Conservation (phyloP, 208 protist genomes). For the Crithidia fasciculata region DNA sequence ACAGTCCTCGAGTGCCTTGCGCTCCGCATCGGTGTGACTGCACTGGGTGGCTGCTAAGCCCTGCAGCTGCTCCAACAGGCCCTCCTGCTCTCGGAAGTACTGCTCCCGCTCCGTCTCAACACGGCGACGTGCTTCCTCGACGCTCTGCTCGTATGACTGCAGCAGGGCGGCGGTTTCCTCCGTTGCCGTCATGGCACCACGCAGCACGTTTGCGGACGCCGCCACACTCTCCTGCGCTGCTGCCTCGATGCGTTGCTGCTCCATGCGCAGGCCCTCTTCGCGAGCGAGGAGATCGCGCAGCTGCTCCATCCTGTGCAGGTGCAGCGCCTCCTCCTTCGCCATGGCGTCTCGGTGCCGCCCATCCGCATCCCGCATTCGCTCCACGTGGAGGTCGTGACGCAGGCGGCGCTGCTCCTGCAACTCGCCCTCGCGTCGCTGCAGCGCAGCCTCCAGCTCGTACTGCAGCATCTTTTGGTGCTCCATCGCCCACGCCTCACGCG, state of each 20-base stretch:
- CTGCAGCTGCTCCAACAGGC: conserved; percentile 43
- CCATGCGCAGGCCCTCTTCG: conserved; percentile 61
- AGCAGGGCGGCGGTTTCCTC: conserved; percentile 48
- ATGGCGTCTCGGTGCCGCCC: conserved; percentile 60
- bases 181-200: conserved; percentile 31
- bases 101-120: conserved; percentile 45
- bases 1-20: conserved; percentile 42
- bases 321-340: conserved; percentile 56
- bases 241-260: conserved; percentile 40
- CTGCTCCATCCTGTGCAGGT: conserved; percentile 65
- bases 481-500: conserved; percentile 71
- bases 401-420: conserved; percentile 60
- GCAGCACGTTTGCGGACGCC: conserved; percentile 41
- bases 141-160: conserved; percentile 47
- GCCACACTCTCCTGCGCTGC: conserved; percentile 55
- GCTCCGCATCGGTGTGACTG: conserved; percentile 52
- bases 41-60: conserved; percentile 55
- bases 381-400: conserved; percentile 64
- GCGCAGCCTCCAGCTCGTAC: conserved; percentile 50
- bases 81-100: conserved; percentile 40
- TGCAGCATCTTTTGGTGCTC: conserved; percentile 71
- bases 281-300: conserved; percentile 53
- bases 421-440: conserved; percentile 60
- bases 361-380: conserved; percentile 64
- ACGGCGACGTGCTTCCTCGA: conserved; percentile 46